phyloP scores from a whole-genome alignment of 2,329 filamentous ascomycete species.

The Didymella pomorum region DNA sequence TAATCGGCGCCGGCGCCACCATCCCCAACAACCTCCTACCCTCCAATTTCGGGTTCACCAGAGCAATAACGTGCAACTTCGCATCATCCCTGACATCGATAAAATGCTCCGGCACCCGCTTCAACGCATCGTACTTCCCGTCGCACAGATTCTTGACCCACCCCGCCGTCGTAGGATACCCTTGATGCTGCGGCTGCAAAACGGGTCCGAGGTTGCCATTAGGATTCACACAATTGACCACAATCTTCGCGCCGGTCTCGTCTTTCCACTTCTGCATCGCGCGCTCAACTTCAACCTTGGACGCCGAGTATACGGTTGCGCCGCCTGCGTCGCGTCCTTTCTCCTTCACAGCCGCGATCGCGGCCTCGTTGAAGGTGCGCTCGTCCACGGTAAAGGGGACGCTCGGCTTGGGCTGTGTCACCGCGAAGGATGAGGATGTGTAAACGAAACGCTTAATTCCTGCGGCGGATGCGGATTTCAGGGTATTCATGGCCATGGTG shows the following conservation, averaged over 20 bases:
- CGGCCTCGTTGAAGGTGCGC: slow-evolving; percentile 51
- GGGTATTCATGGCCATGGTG: slow-evolving; percentile 48
- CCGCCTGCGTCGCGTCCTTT: slow-evolving; percentile 17
- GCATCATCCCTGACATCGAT: slow-evolving; percentile 47
- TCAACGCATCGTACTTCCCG: slow-evolving; percentile 37
- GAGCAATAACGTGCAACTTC: slow-evolving; percentile 61
- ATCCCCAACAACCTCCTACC: slow-evolving; percentile 65
- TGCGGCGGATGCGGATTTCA: slow-evolving; percentile 52
- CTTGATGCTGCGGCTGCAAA: slow-evolving; percentile 47
- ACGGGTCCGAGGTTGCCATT: slow-evolving; percentile 50
- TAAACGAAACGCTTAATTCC: slow-evolving; percentile 52
- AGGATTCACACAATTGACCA: slow-evolving; percentile 51
- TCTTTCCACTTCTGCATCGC: slow-evolving; percentile 58
- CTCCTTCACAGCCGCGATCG: slow-evolving; percentile 38
- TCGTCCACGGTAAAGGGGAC: slow-evolving; percentile 45
- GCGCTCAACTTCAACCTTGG: slow-evolving; percentile 58
- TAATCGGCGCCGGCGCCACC: slow-evolving; percentile 58
- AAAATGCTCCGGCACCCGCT: slow-evolving; percentile 31
- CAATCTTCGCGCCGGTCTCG: slow-evolving; percentile 55
- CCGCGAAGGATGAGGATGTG: slow-evolving; percentile 54
- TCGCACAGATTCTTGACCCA: slow-evolving; percentile 37
- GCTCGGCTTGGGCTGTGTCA: slow-evolving; percentile 45
- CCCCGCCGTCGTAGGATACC: slow-evolving; percentile 38
- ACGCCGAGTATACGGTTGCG: slow-evolving; percentile 53
- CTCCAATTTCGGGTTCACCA: slow-evolving; percentile 56